phyloP scores from a whole-genome alignment of 768 basidiomycete species.

The Termitomyces sp. region DNA sequence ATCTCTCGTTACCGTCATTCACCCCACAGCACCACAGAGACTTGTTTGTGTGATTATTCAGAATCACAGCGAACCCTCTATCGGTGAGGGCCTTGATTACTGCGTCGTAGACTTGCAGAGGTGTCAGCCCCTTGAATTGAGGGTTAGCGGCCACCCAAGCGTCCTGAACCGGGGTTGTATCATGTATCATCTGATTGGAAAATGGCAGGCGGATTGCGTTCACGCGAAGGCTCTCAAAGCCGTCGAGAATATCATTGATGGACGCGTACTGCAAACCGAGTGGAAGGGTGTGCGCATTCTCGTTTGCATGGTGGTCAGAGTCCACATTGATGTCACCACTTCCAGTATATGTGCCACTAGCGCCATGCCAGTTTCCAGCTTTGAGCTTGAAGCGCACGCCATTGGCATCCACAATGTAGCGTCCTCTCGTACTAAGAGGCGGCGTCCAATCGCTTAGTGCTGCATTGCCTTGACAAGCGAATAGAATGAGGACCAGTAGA shows the following conservation, averaged over 20 bases:
- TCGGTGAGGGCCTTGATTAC: slow-evolving; percentile 16
- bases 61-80: slow-evolving; percentile 17
- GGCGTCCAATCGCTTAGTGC: slow-evolving; percentile 13
- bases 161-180: slow-evolving; percentile 13
- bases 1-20: slow-evolving; percentile 17
- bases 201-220: slow-evolving; percentile 16
- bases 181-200: slow-evolving; percentile 21
- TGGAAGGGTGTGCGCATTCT: slow-evolving; percentile 18
- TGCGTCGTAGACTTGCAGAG: slow-evolving; percentile 15
- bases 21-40: slow-evolving; percentile 18
- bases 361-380: slow-evolving; percentile 18
- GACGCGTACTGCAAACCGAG: slow-evolving; percentile 13
- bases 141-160: slow-evolving; percentile 15
- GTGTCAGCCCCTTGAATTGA: slow-evolving; percentile 14
- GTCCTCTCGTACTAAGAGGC: slow-evolving; percentile 18
- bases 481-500: background rate
- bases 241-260: slow-evolving; percentile 12
- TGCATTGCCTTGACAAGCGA: slow-evolving; percentile 3
- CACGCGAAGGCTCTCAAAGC: slow-evolving; percentile 14
- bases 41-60: slow-evolving; percentile 19
- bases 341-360: slow-evolving; percentile 18
- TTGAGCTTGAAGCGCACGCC: slow-evolving; percentile 18
- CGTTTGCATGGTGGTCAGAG: slow-evolving; percentile 13
- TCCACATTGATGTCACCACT: slow-evolving; percentile 17
- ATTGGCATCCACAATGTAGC: slow-evolving; percentile 17